Evolutionary conservation across 2,329 filamentous ascomycete species (phyloP).

Genomic region (Fusarium mundagurra): DNA sequence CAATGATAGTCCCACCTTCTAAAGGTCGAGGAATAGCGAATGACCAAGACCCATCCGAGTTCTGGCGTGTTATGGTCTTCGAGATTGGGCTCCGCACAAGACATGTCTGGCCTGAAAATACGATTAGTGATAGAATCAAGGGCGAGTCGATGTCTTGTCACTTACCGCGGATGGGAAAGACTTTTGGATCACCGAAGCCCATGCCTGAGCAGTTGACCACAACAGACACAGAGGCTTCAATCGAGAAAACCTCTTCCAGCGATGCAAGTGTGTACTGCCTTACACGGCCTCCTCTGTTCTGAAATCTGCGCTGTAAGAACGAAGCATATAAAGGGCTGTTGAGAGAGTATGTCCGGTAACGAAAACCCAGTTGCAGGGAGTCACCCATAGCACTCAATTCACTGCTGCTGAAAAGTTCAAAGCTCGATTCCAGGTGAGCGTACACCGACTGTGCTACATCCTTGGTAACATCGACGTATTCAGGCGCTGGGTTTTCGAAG

Average conservation of each 20-base stretch:
- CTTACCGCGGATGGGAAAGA: not conserved
- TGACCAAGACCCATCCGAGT: not conserved
- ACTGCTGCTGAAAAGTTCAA: not conserved
- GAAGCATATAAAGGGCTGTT: not conserved
- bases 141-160: rapidly evolving
- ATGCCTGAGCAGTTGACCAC: not conserved
- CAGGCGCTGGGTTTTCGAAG: not conserved
- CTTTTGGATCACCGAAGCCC: not conserved
- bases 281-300: not conserved
- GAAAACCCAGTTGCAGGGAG: not conserved
- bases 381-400: not conserved
- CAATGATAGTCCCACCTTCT: not conserved
- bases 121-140: not conserved
- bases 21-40: conserved; percentile 4
- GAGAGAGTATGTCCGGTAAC: not conserved
- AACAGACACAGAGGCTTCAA: not conserved
- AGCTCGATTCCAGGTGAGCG: not conserved
- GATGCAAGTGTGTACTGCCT: not conserved
- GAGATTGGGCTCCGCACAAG: not conserved
- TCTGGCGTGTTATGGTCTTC: not conserved
- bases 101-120: not conserved
- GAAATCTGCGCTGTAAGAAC: not conserved
- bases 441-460: not conserved
- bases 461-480: not conserved
- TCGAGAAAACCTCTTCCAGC: not conserved